Evolutionary conservation across 2,329 filamentous ascomycete genomes (phyloP).

Genomic region (Curvularia sp.): DNA sequence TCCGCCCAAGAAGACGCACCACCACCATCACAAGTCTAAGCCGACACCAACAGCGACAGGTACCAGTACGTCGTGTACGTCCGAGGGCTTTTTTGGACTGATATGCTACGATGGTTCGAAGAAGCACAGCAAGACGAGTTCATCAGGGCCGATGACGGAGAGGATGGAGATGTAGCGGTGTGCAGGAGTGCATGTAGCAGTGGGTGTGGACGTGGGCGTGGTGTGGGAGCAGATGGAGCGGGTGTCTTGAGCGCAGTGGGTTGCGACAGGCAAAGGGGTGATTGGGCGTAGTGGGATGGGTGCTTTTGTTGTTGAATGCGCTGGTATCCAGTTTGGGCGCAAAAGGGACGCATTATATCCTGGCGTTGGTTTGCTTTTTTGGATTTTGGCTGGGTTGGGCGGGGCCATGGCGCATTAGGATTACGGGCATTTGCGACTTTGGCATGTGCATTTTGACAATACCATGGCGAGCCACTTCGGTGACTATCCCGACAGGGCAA

Average conservation of each 20-base stretch:
- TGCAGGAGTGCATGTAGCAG: neutral
- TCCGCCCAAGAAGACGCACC: conserved; percentile 45
- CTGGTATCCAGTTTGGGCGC: conserved; percentile 1
- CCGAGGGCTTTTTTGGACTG: too few species aligned
- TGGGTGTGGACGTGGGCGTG: neutral
- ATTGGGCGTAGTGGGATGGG: neutral
- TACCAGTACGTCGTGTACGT: neutral
- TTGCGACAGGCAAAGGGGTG: neutral
- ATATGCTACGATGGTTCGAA: too few species aligned
- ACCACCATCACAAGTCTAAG: conserved; percentile 16
- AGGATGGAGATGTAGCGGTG: conserved; percentile 37
- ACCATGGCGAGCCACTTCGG: neutral
- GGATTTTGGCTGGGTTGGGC: neutral
- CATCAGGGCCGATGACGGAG: conserved; percentile 20
- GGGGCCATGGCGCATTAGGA: neutral
- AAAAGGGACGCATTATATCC: conserved; percentile 21
- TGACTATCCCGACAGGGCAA: neutral
- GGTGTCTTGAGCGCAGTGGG: neutral
- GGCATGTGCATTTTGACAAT: neutral
- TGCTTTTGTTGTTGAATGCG: conserved; percentile 1
- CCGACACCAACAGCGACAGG: conserved; percentile 25
- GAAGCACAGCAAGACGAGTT: conserved; percentile 11
- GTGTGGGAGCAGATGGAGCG: neutral
- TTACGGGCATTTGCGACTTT: neutral
- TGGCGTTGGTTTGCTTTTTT: conserved; percentile 5